Percentiles rank a stretch among this genome's conserved stretches.
These are phyloP conservation scores for Zangia roseola DNA, from an alignment of 768 basidiomycete species.

Conservation along the genomic window DNA sequence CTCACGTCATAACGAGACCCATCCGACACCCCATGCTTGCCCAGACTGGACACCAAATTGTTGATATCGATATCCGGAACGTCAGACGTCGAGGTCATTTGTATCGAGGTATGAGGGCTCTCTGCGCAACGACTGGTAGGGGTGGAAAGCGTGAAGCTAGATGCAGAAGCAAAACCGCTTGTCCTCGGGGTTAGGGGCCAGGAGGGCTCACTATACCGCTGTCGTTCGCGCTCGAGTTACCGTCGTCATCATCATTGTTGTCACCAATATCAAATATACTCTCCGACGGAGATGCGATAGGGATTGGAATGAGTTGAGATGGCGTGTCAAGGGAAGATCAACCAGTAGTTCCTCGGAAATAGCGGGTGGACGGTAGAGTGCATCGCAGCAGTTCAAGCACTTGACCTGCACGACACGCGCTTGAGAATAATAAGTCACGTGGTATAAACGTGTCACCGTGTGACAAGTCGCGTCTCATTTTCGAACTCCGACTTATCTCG, in stretches of 20 bases:
- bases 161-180: constrained; percentile 26
- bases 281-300: constrained; percentile 16
- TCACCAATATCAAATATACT: constrained; percentile 25
- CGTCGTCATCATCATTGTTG: no score
- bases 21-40: constrained; percentile 41
- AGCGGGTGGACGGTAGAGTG: no score
- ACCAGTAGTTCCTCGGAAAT: constrained; percentile 54
- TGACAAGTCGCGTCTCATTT: no score
- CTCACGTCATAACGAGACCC: constrained; percentile 70
- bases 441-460: no score
- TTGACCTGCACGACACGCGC: no score
- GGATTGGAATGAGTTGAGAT: constrained; percentile 5
- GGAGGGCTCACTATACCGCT: constrained; percentile 33
- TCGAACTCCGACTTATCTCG: no score
- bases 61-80: constrained; percentile 60
- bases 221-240: constrained; percentile 27
- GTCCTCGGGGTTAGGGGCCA: constrained; percentile 32
- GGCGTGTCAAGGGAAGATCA: constrained; percentile 40
- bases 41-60: constrained; percentile 56
- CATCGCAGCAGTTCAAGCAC: no score
- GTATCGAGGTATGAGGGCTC: constrained; percentile 28
- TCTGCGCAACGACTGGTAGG: constrained; percentile 23
- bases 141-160: constrained; percentile 28
- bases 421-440: no score
- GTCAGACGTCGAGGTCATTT: constrained; percentile 32